Conservation (phyloP, 139 green algal genomes). For the Bryopsis sp. region DNA sequence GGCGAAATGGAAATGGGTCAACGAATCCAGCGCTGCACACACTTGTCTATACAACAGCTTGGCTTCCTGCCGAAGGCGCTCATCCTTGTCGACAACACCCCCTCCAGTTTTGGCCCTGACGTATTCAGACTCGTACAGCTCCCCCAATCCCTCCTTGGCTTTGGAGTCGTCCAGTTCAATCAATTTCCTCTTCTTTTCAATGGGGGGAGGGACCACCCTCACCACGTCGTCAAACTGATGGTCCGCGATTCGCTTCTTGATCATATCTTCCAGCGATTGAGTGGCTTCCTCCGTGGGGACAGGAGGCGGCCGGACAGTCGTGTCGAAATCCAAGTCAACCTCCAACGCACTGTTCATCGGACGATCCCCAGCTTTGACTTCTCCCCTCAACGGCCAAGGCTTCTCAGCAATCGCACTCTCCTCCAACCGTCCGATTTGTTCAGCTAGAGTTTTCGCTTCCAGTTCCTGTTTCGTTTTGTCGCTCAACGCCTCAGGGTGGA, state of each 20-base stretch:
- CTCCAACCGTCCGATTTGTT: constrained; percentile 65
- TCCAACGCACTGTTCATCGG: constrained; percentile 88
- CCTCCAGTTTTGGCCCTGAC: constrained; percentile 24
- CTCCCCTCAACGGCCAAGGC: constrained; percentile 72
- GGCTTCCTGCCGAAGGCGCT: constrained; percentile 36
- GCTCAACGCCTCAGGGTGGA: no score
- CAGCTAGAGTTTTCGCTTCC: constrained; percentile 25
- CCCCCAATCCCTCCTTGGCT: constrained; percentile 57
- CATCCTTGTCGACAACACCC: constrained; percentile 36
- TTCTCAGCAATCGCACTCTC: constrained; percentile 55
- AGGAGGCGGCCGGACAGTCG: constrained; percentile 59
- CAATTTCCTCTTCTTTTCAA: constrained; percentile 38
- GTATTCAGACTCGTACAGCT: constrained; percentile 77
- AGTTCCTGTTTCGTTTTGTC: no score
- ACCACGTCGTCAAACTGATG: constrained; percentile 65
- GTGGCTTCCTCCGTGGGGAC: constrained; percentile 77
- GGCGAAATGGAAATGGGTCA: constrained; percentile 83
- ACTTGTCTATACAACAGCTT: constrained; percentile 65
- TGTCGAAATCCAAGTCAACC: constrained; percentile 93
- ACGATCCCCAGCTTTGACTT: constrained; percentile 50
- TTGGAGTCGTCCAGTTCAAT: constrained; percentile 74
- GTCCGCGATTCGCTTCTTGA: constrained; percentile 62
- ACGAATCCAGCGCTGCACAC: constrained; percentile 75
- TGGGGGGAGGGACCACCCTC: constrained; percentile 42
- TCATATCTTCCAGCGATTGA: constrained; percentile 76